Evolutionary conservation across 2,329 filamentous ascomycete genomes (phyloP).

Genomic region (Alternaria triticimaculans): DNA sequence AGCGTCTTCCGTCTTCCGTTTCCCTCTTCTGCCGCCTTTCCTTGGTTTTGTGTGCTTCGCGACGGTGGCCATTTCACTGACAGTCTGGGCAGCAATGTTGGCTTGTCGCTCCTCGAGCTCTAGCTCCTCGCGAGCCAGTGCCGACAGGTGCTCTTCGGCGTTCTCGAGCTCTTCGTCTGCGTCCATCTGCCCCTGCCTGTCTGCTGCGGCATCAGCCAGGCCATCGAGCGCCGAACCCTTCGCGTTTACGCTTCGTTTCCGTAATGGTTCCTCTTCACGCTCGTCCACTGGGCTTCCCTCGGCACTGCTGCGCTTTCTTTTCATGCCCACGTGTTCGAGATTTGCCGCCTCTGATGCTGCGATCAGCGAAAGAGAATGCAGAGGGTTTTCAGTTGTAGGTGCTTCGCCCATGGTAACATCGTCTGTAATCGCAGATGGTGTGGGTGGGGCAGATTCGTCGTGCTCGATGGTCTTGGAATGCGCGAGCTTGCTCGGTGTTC

Average conservation of each 20-base stretch:
- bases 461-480: constrained; percentile 43
- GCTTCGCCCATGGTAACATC: constrained; percentile 24
- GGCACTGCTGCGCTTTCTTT: constrained; percentile 55
- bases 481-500: constrained; percentile 48
- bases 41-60: constrained; percentile 46
- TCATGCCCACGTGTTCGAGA: constrained; percentile 44
- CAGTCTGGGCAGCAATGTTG: constrained; percentile 40
- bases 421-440: constrained; percentile 29
- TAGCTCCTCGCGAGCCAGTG: constrained; percentile 39
- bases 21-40: constrained; percentile 54
- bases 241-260: constrained; percentile 44
- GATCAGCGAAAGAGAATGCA: constrained; percentile 42
- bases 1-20: constrained; percentile 58
- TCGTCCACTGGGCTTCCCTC: constrained; percentile 49
- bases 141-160: constrained; percentile 44
- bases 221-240: constrained; percentile 35
- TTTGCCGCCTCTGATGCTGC: constrained; percentile 42
- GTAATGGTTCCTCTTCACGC: constrained; percentile 44
- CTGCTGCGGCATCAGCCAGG: constrained; percentile 37
- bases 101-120: constrained; percentile 46
- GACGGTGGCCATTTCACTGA: constrained; percentile 44
- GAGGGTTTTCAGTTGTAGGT: constrained; percentile 28
- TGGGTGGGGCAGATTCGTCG: constrained; percentile 37
- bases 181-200: constrained; percentile 37
- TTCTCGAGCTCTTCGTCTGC: constrained; percentile 62